These are phyloP conservation scores for Gloeopeniophorella convolvens DNA, from an alignment of 768 basidiomycete species.

Conservation along the genomic window DNA sequence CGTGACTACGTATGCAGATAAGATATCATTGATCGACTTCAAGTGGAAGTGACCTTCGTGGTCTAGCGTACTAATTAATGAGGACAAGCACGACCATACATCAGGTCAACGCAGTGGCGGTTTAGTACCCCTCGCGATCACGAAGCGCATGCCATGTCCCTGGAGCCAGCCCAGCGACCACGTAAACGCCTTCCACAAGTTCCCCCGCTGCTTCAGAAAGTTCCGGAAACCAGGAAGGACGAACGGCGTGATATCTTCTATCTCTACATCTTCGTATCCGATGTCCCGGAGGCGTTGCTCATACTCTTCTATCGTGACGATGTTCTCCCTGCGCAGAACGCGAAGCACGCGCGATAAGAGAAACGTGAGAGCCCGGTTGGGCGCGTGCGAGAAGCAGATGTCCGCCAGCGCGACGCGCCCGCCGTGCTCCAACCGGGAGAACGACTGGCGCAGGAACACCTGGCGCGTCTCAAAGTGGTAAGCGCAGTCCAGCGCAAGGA, in stretches of 20 bases:
- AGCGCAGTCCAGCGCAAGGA: conserved; percentile 62
- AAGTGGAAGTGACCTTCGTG: too few species aligned
- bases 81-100: background rate
- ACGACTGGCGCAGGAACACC: conserved; percentile 46
- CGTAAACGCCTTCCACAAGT: conserved; percentile 41
- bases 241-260: conserved; percentile 50
- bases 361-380: conserved; percentile 22
- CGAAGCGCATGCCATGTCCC: conserved; percentile 40
- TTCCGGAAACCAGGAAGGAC: conserved; percentile 52
- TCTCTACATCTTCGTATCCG: conserved; percentile 46
- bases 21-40: too few species aligned
- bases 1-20: too few species aligned
- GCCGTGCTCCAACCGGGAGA: conserved; percentile 38
- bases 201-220: conserved; percentile 42
- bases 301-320: conserved; percentile 42
- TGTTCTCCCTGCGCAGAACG: conserved; percentile 43
- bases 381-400: conserved; percentile 41
- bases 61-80: too few species aligned
- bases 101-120: too few species aligned
- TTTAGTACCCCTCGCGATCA: conserved; percentile 33
- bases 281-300: conserved; percentile 36
- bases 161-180: conserved; percentile 32
- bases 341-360: conserved; percentile 28
- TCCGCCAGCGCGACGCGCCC: conserved; percentile 57
- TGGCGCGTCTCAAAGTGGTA: conserved; percentile 56